Evolutionary conservation across 192 early-diverging fungal species (phyloP), one percentile per base, ranked within the genome.

Genomic region (Coemansia sp.): DNA sequence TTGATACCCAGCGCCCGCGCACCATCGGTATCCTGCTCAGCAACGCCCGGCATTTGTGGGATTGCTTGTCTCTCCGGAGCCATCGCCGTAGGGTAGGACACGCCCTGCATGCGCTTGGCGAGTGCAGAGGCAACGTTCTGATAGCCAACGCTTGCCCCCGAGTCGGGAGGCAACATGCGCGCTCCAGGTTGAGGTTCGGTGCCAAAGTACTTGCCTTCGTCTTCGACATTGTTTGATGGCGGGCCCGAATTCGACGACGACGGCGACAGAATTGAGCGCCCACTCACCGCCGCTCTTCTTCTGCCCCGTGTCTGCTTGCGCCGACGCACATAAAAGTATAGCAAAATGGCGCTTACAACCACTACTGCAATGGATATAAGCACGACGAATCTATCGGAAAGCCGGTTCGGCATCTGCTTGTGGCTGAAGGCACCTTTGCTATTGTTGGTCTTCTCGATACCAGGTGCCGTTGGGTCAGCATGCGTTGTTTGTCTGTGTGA

Each of bases 251-350:
- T 56, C 2, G 54, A 55, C 14, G 55, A 48, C 28, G 6, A 48
- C 31, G 1, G 8, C 19, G 60, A 62, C 46, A 63, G 25, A n/a
- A 50, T 57, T 4, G 46, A 36, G 20, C 67, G 47, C 22, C 40
- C 15, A 15, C 23, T 50, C 37, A 42, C 22, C 10, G 1, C 54
- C 21, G 11, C 28, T n/a, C 19, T 20, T 14, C 23, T 7, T 4
- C 17, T 28, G 21, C 36, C 20, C 25, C 61, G 10, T 4, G 53
- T 21, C 6, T 36, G 25, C 49, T 62, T 73, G 46, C 57, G 64
- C 23, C 60, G 63, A 3, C 68, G 68, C 57, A 64, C 65, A 54
- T 64, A 80, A 36, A 70, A 70, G 51, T 80, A 80, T 36, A 80
- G 69, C 52, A 71, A 9, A 2, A 62, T 38, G 0, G 65, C 67